phyloP scores from a whole-genome alignment of 805 yeast genomes.

The Nakazawaea populi region DNA sequence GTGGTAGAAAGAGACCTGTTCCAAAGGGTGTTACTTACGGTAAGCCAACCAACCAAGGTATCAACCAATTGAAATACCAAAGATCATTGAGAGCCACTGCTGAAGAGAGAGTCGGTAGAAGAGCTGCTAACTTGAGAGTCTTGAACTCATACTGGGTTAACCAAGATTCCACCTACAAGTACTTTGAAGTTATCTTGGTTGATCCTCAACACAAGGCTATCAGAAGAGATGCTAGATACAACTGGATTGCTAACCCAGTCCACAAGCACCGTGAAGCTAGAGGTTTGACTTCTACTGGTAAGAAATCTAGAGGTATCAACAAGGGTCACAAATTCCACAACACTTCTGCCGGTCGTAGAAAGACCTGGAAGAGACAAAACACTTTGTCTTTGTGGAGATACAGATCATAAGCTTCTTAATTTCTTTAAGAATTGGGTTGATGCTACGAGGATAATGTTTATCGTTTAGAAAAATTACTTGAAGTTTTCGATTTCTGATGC shows the following conservation, averaged over 20 bases:
- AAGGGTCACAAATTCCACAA: conserved; percentile 99
- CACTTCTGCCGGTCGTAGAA: conserved; percentile 97
- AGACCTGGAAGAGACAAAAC: conserved; percentile 99
- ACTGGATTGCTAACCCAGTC: conserved; percentile 99
- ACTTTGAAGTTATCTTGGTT: conserved; percentile 95
- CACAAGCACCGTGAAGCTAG: conserved; percentile 99
- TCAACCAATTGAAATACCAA: conserved; percentile 98
- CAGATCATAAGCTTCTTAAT: conserved; percentile 62
- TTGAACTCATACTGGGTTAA: conserved; percentile 99
- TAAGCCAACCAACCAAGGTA: conserved; percentile 99
- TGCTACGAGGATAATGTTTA: neutral
- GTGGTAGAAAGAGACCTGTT: conserved; percentile 99
- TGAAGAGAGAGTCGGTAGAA: conserved; percentile 99
- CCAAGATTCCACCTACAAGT: conserved; percentile 99
- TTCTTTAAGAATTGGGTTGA: neutral
- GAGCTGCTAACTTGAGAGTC: conserved; percentile 98
- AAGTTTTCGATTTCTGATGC: neutral
- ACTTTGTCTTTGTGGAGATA: conserved; percentile 99
- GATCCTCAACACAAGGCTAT: conserved; percentile 98
- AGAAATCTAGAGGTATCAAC: conserved; percentile 99
- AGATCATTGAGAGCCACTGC: conserved; percentile 97
- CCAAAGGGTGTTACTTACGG: conserved; percentile 99
- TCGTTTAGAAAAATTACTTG: neutral
- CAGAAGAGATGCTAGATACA: conserved; percentile 97
- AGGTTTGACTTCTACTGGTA: conserved; percentile 97